These are phyloP conservation scores for Marsdenia floribunda DNA, from an alignment of 257 asterid species.

Conservation along the genomic window DNA sequence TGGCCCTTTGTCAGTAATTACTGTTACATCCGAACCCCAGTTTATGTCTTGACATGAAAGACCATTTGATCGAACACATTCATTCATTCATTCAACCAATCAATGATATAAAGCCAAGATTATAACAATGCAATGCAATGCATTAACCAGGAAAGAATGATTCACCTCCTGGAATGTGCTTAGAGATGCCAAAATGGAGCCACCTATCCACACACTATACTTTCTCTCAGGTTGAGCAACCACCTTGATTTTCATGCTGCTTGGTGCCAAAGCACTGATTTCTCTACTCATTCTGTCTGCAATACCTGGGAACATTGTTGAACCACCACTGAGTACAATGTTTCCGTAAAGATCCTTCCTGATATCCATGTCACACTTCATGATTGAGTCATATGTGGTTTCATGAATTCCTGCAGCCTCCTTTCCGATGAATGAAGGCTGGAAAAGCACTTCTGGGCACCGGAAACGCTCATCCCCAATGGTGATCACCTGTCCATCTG, in stretches of 20 bases:
- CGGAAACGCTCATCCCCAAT: conserved; percentile 42
- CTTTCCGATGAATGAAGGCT: conserved; percentile 41
- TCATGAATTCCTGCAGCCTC: conserved; percentile 48
- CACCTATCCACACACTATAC: conserved; percentile 47
- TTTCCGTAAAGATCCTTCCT: conserved; percentile 43
- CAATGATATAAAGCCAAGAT: not conserved
- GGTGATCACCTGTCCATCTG: conserved; percentile 46
- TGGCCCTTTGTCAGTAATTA: not conserved
- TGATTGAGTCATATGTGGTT: conserved; percentile 42
- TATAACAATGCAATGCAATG: not conserved
- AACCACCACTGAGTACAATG: conserved; percentile 45
- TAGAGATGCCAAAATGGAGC: conserved; percentile 42
- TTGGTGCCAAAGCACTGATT: conserved; percentile 42
- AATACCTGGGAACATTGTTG: conserved; percentile 43
- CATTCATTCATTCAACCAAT: too few species aligned
- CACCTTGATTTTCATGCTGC: conserved; percentile 50
- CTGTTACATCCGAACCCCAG: not conserved
- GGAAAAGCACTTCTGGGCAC: conserved; percentile 49
- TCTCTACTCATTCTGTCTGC: conserved; percentile 44
- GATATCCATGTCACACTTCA: conserved; percentile 46
- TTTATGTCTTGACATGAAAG: not conserved
- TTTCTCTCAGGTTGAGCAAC: conserved; percentile 45
- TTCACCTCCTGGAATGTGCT: conserved; percentile 47
- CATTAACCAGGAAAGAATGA: not conserved
- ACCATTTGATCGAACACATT: not conserved